These are phyloP conservation scores for Lactarius indigo DNA, from an alignment of 768 basidiomycete species.

Conservation along the genomic window DNA sequence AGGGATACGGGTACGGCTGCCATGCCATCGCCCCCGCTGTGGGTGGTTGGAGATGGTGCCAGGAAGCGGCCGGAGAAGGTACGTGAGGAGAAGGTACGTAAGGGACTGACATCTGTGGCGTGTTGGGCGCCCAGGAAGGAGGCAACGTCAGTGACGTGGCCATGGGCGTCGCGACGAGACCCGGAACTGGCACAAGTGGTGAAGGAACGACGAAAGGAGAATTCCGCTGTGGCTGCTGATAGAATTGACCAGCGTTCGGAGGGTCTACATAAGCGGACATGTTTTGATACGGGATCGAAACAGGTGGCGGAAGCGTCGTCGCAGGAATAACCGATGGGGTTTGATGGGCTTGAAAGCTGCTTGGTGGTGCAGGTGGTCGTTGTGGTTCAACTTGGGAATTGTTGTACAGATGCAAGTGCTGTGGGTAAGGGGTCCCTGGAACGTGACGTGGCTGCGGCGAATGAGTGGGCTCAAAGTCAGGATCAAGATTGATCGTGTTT, in stretches of 20 bases:
- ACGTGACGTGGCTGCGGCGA: constrained; percentile 20
- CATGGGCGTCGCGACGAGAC: constrained; percentile 12
- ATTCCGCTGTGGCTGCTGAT: constrained; percentile 3
- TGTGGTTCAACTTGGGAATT: constrained; percentile 13
- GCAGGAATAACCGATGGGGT: background rate
- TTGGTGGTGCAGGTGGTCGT: constrained; percentile 6
- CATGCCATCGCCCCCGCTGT: background rate
- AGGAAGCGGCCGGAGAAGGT: constrained; percentile 4
- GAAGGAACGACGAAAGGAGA: constrained; percentile 17
- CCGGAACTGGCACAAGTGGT: constrained; percentile 9
- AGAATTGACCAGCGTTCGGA: background rate
- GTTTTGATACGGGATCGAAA: background rate
- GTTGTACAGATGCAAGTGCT: background rate
- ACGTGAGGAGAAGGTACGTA: constrained; percentile 17
- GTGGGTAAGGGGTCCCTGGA: constrained; percentile 18
- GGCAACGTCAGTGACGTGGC: constrained; percentile 17
- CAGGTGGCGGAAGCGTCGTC: background rate
- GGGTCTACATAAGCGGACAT: background rate
- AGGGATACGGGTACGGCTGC: background rate
- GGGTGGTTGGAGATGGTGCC: background rate
- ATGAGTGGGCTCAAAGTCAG: constrained; percentile 1
- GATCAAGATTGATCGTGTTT: constrained; percentile 16
- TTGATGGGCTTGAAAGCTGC: background rate
- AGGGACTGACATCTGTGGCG: constrained; percentile 5
- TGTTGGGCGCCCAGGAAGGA: constrained; percentile 14